Conservation (phyloP, 2,329 filamentous ascomycete species). For the Diaporthe sp. region DNA sequence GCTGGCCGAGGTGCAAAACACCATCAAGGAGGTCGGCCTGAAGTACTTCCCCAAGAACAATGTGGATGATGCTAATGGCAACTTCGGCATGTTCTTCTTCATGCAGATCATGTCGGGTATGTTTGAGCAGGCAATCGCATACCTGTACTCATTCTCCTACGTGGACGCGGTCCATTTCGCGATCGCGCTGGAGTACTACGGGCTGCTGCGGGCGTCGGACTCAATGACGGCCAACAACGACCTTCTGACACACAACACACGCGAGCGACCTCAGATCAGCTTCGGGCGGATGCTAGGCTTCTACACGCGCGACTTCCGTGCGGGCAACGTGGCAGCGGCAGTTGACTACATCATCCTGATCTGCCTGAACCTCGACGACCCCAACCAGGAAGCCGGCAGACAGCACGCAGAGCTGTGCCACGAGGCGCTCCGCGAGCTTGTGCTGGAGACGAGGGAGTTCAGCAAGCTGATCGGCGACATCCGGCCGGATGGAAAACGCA, state of each 20-base stretch:
- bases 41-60: constrained; percentile 88
- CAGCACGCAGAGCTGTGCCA: constrained; percentile 87
- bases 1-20: constrained; percentile 76
- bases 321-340: constrained; percentile 87
- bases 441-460: constrained; percentile 97
- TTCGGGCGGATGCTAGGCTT: constrained; percentile 94
- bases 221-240: constrained; percentile 80
- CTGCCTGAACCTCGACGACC: constrained; percentile 83
- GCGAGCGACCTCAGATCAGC: constrained; percentile 84
- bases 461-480: constrained; percentile 94
- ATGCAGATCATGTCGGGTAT: constrained; percentile 90
- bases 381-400: constrained; percentile 68
- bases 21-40: constrained; percentile 88
- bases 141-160: constrained; percentile 91
- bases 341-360: constrained; percentile 94
- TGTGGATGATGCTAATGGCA: constrained; percentile 77
- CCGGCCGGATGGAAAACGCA: constrained; percentile 83
- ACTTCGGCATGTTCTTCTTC: constrained; percentile 92
- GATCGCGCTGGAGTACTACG: constrained; percentile 89
- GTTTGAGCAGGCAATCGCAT: constrained; percentile 93
- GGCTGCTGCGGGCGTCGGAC: constrained; percentile 87
- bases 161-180: constrained; percentile 96
- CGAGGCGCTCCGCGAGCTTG: constrained; percentile 91
- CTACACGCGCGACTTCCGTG: constrained; percentile 96
- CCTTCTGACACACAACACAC: constrained; percentile 72